Evolutionary conservation across 2,329 filamentous ascomycete species (phyloP).

Genomic region (Keithomyces neogunnii): DNA sequence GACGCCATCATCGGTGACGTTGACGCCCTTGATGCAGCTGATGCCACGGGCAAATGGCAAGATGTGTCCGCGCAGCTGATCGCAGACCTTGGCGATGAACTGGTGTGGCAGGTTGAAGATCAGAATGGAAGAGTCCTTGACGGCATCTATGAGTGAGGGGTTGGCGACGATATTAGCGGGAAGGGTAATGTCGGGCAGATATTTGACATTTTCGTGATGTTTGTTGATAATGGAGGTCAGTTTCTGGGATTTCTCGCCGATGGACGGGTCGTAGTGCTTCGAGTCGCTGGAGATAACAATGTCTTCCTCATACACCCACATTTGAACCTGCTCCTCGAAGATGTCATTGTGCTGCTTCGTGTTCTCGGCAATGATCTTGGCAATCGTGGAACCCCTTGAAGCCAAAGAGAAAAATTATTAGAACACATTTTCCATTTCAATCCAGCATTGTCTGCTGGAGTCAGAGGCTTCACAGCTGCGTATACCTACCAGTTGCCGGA

Average conservation of each 20-base stretch:
- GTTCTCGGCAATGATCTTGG: conserved; percentile 95
- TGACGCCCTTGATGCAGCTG: conserved; percentile 96
- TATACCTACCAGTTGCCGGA: conserved; percentile 82
- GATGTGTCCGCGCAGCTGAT: conserved; percentile 78
- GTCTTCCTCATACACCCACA: conserved; percentile 98
- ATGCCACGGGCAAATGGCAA: conserved; percentile 87
- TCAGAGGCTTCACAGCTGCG: too few relatives aligned
- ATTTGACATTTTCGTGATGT: conserved; percentile 94
- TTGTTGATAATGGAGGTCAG: conserved; percentile 87
- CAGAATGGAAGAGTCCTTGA: conserved; percentile 76
- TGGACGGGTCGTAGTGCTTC: conserved; percentile 59
- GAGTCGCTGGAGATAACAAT: conserved; percentile 65
- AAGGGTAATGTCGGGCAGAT: conserved; percentile 80
- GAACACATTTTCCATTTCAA: neutral
- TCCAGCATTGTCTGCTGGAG: neutral
- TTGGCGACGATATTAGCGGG: conserved; percentile 80
- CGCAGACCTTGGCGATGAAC: conserved; percentile 83
- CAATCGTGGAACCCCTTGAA: conserved; percentile 84
- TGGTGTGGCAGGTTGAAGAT: conserved; percentile 96
- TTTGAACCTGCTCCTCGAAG: conserved; percentile 85
- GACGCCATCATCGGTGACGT: conserved; percentile 79
- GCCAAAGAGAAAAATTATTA: neutral
- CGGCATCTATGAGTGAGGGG: conserved; percentile 70
- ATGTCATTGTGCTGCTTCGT: conserved; percentile 66
- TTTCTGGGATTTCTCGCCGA: conserved; percentile 65